A percentile compares a stretch with the other conserved stretches of the same genome.
phyloP scores from a whole-genome alignment of 441 rosid genomes.

The Kokia cookei region DNA sequence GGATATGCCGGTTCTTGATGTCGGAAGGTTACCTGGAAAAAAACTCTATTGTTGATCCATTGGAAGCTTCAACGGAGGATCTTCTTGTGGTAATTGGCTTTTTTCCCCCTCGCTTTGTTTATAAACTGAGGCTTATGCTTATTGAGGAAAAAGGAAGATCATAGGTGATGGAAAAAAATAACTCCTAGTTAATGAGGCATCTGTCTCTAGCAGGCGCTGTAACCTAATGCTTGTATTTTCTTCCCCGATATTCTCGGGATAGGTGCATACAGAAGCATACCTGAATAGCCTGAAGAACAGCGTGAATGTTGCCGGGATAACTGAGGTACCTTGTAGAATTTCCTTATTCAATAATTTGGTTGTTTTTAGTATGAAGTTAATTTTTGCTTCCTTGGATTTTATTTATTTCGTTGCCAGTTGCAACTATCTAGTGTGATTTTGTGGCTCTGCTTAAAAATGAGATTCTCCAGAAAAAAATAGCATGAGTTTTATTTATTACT shows the following conservation, averaged over 20 bases:
- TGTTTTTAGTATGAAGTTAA: neutral
- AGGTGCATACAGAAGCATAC: slow-evolving; percentile 83
- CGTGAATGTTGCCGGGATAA: slow-evolving; percentile 62
- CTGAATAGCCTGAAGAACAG: slow-evolving; percentile 75
- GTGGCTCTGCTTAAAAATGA: neutral
- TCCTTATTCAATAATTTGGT: neutral
- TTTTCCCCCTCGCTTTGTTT: neutral
- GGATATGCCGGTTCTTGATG: slow-evolving; percentile 59
- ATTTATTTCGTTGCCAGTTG: neutral
- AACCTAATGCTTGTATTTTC: neutral
- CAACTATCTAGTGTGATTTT: neutral
- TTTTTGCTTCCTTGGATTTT: neutral
- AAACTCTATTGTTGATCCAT: slow-evolving; percentile 60
- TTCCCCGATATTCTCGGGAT: slow-evolving; percentile 6
- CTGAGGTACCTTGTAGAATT: slow-evolving; percentile 49
- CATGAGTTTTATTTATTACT: neutral
- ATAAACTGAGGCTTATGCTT: neutral
- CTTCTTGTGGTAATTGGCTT: slow-evolving; percentile 69
- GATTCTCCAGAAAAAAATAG: neutral
- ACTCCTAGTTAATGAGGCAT: neutral
- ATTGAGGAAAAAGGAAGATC: neutral
- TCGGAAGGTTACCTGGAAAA: slow-evolving; percentile 52
- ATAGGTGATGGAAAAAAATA: neutral
- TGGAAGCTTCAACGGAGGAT: slow-evolving; percentile 75
- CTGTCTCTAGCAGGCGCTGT: neutral